These are phyloP conservation scores for Thalassiosira livingstoniorum DNA, from an alignment of 352 stramenopile genomes.

Conservation along the genomic window DNA sequence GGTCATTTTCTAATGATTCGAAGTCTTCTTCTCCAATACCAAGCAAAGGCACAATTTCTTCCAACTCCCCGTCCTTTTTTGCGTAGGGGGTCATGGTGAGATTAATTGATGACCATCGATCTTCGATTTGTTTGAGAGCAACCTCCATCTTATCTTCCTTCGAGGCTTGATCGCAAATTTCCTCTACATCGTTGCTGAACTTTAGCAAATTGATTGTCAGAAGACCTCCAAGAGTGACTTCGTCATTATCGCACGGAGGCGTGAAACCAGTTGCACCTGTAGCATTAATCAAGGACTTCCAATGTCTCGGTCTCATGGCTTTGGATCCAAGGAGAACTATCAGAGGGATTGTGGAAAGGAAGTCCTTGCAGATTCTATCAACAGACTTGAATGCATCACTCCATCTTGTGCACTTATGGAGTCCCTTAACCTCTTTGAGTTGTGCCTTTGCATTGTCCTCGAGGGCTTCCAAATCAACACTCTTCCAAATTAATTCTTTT, in stretches of 20 bases:
- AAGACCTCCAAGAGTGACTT: conserved; percentile 91
- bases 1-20: conserved; percentile 95
- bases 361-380: conserved; percentile 88
- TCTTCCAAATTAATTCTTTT: conserved; percentile 91
- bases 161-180: conserved; percentile 95
- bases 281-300: conserved; percentile 90
- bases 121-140: conserved; percentile 90
- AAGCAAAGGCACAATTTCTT: conserved; percentile 89
- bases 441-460: conserved; percentile 94
- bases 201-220: conserved; percentile 93
- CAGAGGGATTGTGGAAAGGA: conserved; percentile 87
- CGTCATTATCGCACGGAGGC: conserved; percentile 92
- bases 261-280: conserved; percentile 90
- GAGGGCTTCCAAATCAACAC: conserved; percentile 92
- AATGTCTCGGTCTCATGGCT: conserved; percentile 93
- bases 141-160: conserved; percentile 96
- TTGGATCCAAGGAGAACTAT: conserved; percentile 83
- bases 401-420: conserved; percentile 93
- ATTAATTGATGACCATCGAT: conserved; percentile 92
- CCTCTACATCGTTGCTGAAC: conserved; percentile 94
- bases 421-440: conserved; percentile 93
- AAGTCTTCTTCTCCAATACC: conserved; percentile 96
- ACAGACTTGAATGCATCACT: conserved; percentile 91
- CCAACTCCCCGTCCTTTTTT: conserved; percentile 86
- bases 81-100: conserved; percentile 94